phyloP scores from a whole-genome alignment of 108 stramenopile species.

The Phaeodactylum tricornutum region DNA sequence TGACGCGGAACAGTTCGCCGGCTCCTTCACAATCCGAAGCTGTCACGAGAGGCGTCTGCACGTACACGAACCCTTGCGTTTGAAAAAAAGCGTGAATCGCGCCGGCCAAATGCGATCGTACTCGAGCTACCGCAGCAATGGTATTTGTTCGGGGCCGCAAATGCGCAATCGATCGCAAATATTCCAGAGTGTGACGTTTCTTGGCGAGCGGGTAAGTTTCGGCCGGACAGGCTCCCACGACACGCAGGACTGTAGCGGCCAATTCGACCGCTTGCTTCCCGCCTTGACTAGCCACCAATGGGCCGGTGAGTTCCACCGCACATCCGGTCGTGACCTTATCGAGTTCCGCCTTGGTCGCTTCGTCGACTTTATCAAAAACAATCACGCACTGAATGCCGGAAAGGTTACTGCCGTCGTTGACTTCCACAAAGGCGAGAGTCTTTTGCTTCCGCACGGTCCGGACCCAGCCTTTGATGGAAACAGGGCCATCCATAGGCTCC shows the following conservation, averaged over 20 bases:
- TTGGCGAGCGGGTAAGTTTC: constrained; percentile 96
- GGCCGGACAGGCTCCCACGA: constrained; percentile 89
- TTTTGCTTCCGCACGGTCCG: constrained; percentile 95
- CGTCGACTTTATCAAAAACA: constrained; percentile 54
- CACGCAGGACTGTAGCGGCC: constrained; percentile 55
- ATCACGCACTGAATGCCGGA: constrained; percentile 88
- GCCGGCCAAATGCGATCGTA: constrained; percentile 82
- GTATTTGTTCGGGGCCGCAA: constrained; percentile 96
- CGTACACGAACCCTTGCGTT: constrained; percentile 82
- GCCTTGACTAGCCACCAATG: constrained; percentile 64
- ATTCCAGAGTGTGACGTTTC: constrained; percentile 96
- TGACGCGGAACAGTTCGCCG: constrained; percentile 98
- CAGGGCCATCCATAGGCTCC: constrained; percentile 51
- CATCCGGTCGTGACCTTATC: constrained; percentile 86
- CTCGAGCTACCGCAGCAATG: constrained; percentile 89
- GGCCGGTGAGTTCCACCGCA: constrained; percentile 79
- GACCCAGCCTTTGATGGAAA: constrained; percentile 94
- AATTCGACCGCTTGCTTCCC: constrained; percentile 92
- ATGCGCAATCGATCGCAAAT: constrained; percentile 93
- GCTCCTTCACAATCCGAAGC: constrained; percentile 98
- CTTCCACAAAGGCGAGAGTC: constrained; percentile 92
- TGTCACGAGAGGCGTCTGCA: constrained; percentile 97
- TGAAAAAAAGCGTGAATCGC: constrained; percentile 90
- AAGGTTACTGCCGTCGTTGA: constrained; percentile 95
- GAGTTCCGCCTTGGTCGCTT: constrained; percentile 57